phyloP scores from a whole-genome alignment of 805 yeast species.

The Saturnispora serradocipensis region DNA sequence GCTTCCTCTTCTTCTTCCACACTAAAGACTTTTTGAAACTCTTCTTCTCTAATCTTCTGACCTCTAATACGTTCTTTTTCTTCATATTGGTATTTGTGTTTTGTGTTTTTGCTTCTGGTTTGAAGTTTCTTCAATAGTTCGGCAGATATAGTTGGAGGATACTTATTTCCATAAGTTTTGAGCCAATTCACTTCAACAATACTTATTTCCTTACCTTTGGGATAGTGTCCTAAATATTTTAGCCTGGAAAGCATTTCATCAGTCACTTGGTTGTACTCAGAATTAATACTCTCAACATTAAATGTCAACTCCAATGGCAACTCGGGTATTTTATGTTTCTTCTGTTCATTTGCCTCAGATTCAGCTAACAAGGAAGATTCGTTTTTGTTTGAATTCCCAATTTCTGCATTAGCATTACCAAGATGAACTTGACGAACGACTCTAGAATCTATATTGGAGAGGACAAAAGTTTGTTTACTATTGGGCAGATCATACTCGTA shows the following conservation, averaged over 20 bases:
- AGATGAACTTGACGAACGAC: constrained; percentile 26
- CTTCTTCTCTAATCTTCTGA: constrained; percentile 12
- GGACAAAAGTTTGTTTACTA: constrained; percentile 53
- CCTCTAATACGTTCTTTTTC: constrained; percentile 31
- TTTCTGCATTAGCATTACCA: constrained; percentile 1
- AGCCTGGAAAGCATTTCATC: constrained; percentile 48
- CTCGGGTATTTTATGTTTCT: constrained; percentile 32
- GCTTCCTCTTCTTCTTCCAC: background rate
- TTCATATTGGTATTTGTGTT: constrained; percentile 44
- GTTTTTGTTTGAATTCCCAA: background rate
- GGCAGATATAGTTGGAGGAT: constrained; percentile 33
- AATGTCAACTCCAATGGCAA: constrained; percentile 62
- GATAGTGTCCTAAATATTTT: constrained; percentile 74
- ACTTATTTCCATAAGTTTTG: constrained; percentile 6
- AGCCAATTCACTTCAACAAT: constrained; percentile 82
- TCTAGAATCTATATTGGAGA: constrained; percentile 74
- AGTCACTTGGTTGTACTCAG: constrained; percentile 45
- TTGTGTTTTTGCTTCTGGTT: constrained; percentile 45
- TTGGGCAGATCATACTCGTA: constrained; percentile 58
- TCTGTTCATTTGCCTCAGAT: background rate
- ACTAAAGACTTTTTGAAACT: constrained; percentile 6
- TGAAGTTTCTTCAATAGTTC: constrained; percentile 46
- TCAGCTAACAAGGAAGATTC: background rate
- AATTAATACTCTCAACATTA: constrained; percentile 52
- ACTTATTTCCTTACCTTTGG: constrained; percentile 77